Evolutionary conservation across 345 rosid genomes (phyloP).

Genomic region (Reutealis trisperma): DNA sequence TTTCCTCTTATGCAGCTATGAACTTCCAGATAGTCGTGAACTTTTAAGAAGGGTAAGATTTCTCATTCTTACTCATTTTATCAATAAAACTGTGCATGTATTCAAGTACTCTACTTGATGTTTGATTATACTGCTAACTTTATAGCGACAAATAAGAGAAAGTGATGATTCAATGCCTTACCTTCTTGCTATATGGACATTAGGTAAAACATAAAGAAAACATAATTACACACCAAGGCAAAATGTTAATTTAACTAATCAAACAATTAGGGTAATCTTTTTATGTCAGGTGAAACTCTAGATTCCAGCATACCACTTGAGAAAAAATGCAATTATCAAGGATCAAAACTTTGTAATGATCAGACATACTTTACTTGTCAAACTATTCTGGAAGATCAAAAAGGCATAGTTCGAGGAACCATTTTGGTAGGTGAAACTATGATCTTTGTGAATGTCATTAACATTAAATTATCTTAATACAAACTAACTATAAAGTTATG

Average conservation of each 20-base stretch:
- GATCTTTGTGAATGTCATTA: not conserved
- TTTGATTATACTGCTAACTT: conserved; percentile 2
- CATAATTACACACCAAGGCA: not conserved
- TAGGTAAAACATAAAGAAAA: conserved; percentile 37
- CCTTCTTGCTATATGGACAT: conserved; percentile 66
- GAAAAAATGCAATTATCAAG: conserved; percentile 35
- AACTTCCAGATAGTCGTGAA: conserved; percentile 53
- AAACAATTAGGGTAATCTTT: not conserved
- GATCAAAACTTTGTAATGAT: conserved; percentile 28
- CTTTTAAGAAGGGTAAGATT: conserved; percentile 46
- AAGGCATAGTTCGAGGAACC: conserved; percentile 49
- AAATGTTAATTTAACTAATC: not conserved
- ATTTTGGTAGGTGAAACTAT: conserved; percentile 48
- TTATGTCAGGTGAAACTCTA: conserved; percentile 48
- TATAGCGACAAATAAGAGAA: conserved; percentile 53
- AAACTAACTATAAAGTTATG: not conserved
- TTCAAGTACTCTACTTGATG: not conserved
- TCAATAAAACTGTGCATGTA: not conserved
- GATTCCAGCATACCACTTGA: conserved; percentile 29
- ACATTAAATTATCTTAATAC: not conserved
- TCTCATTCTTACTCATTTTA: not conserved
- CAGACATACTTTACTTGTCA: conserved; percentile 45
- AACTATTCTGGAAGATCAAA: conserved; percentile 23
- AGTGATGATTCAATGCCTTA: conserved; percentile 48
- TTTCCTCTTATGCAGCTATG: conserved; percentile 46